Conservation (phyloP, 129 eudicot species). For the Daucus carota region DNA sequence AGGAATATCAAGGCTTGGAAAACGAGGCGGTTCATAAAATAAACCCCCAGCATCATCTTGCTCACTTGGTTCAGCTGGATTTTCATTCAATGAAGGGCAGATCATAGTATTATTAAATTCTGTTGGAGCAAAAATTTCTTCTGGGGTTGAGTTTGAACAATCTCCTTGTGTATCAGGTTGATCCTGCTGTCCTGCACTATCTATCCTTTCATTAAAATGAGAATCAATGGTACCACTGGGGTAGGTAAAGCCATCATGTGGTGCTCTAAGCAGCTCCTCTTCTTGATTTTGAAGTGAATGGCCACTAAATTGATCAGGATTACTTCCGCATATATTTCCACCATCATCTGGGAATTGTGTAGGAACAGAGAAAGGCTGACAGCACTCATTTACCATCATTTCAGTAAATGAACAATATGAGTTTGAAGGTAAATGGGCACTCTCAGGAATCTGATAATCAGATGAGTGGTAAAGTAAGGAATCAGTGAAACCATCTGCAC, state of each 20-base stretch:
- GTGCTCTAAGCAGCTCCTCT: conserved; percentile 17
- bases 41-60: conserved; percentile 50
- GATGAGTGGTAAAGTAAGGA: conserved; percentile 30
- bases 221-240: conserved; percentile 16
- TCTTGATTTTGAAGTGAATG: conserved; percentile 24
- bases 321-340: conserved; percentile 15
- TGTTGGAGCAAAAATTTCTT: conserved; percentile 30
- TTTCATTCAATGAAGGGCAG: conserved; percentile 28
- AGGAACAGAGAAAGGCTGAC: conserved; percentile 25
- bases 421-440: conserved; percentile 28
- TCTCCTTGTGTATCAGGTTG: conserved; percentile 19
- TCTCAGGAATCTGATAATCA: conserved; percentile 28
- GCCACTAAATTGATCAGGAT: conserved; percentile 27
- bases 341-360: conserved; percentile 23
- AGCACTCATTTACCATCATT: conserved; percentile 35
- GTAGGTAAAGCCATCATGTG: conserved; percentile 23
- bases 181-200: conserved; percentile 17
- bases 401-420: conserved; percentile 38
- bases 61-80: conserved; percentile 19
- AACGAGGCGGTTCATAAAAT: conserved; percentile 90
- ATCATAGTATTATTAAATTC: conserved; percentile 18
- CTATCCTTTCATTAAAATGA: conserved; percentile 21
- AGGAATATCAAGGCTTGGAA: conserved; percentile 82
- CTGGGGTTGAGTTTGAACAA: conserved; percentile 28
- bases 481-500: conserved; percentile 29